Conservation (phyloP, 2,329 filamentous ascomycete genomes). For the Aspergillus sp. region DNA sequence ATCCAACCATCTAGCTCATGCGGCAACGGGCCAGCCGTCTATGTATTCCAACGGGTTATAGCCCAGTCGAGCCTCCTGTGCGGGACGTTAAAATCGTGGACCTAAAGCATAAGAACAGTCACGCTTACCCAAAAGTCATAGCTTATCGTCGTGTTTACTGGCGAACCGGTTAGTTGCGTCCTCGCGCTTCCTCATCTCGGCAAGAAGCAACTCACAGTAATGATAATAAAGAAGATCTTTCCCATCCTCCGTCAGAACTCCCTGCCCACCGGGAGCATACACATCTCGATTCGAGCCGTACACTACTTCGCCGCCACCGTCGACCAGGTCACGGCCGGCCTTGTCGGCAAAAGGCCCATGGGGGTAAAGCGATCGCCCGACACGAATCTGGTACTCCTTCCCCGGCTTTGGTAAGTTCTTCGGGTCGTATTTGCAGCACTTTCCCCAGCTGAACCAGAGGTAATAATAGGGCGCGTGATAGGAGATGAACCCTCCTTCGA, state of each 20-base stretch:
- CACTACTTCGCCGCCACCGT: constrained; percentile 61
- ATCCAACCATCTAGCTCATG: background rate
- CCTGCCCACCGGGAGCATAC: constrained; percentile 67
- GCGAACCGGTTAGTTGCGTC: constrained; percentile 5
- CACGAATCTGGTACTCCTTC: constrained; percentile 64
- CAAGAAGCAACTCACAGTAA: constrained; percentile 26
- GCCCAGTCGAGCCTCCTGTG: constrained; percentile 31
- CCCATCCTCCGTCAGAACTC: constrained; percentile 52
- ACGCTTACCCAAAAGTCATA: constrained; percentile 29
- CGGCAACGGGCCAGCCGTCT: constrained; percentile 33
- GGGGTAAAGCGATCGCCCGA: constrained; percentile 57
- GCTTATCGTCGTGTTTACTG: constrained; percentile 32
- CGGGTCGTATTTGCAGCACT: constrained; percentile 30
- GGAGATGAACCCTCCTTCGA: constrained; percentile 33
- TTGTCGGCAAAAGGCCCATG: constrained; percentile 59
- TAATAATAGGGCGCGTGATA: constrained; percentile 32
- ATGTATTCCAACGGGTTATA: constrained; percentile 31
- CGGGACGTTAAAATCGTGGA: constrained; percentile 14
- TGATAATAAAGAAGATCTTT: constrained; percentile 36
- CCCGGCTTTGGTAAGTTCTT: constrained; percentile 49
- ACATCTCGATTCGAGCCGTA: constrained; percentile 60
- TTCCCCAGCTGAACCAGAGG: constrained; percentile 37
- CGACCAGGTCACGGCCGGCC: constrained; percentile 51
- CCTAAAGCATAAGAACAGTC: background rate
- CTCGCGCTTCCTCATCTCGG: background rate